Base-by-base conservation (phyloP, 768 basidiomycete species). In the Leccinum disarticulatum region DNA sequence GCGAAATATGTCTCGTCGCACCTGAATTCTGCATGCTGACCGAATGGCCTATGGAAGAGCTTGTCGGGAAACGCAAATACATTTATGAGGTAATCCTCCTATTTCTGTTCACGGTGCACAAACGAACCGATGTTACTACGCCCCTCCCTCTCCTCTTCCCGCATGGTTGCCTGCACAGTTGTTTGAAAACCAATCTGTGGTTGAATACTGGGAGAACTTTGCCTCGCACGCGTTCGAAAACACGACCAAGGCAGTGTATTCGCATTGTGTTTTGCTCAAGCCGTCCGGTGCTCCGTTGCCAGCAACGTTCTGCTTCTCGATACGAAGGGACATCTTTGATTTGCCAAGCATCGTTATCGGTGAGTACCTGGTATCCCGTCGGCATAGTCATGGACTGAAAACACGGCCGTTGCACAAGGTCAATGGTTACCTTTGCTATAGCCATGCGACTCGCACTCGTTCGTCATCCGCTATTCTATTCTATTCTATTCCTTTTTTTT, bases 221-320 rank as follows among this genome's bases (percentile, higher is more conserved):
- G 93, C 93, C 28, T 86, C 88, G 53, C 94, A 98, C 74, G 96
- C 97, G 7, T 99, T 99, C 68, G 96, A 99, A 73, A 97, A 95
- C 75, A 93, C 95, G 54, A 93, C 94, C 38, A 94, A 94, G 76
- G 92, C 93, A 2, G 93, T 98, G 55, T 95, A 94, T 73, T 91
- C 92, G 59, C 91, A 95, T 67, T 95, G 93, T 61, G 91, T 94
- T 31, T 74, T 97, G 48, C 82, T 95, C 63, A 94, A 95, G 71
- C 90, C 91, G 6, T 83, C 83, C 28, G 91, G 93, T 15, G 83
- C 87, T 3, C 91, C 92, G 2, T 85, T 98, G 28, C 91, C 93
- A 48, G 88, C 94, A 52, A 91, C 96, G 22, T 96, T 96, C 76
- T 97, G 95, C 73, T 97, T 97, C 73, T 94, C 93, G 56, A 94